Base-by-base conservation (phyloP, 2,329 filamentous ascomycete species). In the Fusarium stilboides region DNA sequence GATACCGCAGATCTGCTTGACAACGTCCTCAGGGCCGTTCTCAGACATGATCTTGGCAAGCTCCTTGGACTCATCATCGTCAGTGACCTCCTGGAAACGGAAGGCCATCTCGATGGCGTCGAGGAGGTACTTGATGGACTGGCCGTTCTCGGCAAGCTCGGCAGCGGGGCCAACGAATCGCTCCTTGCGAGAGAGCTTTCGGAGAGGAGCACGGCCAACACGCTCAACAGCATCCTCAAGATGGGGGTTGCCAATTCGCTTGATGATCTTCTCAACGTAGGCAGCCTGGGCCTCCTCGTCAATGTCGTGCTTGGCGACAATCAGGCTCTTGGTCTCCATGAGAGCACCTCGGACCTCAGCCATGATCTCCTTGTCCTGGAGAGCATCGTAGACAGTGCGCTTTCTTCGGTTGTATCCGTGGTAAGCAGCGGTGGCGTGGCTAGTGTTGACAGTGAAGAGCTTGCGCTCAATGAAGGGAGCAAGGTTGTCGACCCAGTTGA, bases 381-480 rank as follows among this genome's bases (percentile, higher is more conserved):
- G 88, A 10, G 94, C 92, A 75, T 98, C 95, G 78, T 96, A 93
- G 72, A 99, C 94, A 64, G 92, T 97, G 77, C 88, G 86, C 87
- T 97, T 95, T 77, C 92, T 90, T 71, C 90, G 88, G 83, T 94
- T 88, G 87, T 97, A 92, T 57, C 94, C 95, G 81, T 96, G 94
- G 88, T 98, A 98, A 63, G 96, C 95, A 20, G 94, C 94, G 9
- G 95, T 97, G 63, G 96, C 96, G 79, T 99, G 96, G 57, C 94
- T 92, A 22, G 96, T 99, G 88, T 99, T 99, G 87, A 99, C 95
- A 22, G 96, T 99, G 87, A 94, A 99, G 70, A 99, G 91, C 88
- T 99, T 99, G 81, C 96, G 94, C 89, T 99, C 96, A 76, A 99
- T 98, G 85, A 95, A 99, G 60, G 96, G 96, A 78, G 91, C 88